Evolutionary conservation across 345 rosid species (phyloP).

Genomic region (Syzygium grande): DNA sequence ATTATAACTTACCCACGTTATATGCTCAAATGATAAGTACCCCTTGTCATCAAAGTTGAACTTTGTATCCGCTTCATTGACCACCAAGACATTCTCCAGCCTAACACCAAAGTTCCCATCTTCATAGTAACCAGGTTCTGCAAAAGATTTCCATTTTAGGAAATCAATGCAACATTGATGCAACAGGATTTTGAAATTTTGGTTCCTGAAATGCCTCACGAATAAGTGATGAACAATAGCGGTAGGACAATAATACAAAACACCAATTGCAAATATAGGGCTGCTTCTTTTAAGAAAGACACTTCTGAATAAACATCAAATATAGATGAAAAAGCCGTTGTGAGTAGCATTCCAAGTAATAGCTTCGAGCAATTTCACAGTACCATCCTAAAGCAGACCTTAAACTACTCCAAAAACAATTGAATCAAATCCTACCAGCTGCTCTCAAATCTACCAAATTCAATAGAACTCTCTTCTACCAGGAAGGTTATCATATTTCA

Average conservation of each 20-base stretch:
- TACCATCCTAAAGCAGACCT: not conserved
- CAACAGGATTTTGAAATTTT: not conserved
- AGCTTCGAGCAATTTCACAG: not conserved
- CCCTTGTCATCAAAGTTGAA: slow-evolving; percentile 93
- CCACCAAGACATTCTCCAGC: slow-evolving; percentile 87
- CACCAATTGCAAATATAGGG: not conserved
- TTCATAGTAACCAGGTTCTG: slow-evolving; percentile 95
- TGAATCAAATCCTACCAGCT: too few species aligned
- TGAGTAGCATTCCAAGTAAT: not conserved
- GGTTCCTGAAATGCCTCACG: not conserved
- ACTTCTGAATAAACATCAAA: not conserved
- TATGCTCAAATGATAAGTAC: slow-evolving; percentile 83
- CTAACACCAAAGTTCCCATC: slow-evolving; percentile 97
- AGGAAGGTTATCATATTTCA: too few species aligned
- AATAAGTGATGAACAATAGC: not conserved
- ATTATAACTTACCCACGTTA: slow-evolving; percentile 76
- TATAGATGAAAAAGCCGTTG: not conserved
- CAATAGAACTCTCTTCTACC: too few species aligned
- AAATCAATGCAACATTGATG: not conserved
- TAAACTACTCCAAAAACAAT: too few species aligned
- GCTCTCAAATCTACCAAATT: too few species aligned
- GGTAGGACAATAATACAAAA: not conserved
- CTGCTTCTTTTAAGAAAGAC: not conserved
- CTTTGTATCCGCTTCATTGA: slow-evolving; percentile 58
- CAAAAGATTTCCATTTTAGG: not conserved